Evolutionary conservation across 345 rosid species (phyloP).

Genomic region (Xanthoceras sorbifolium): DNA sequence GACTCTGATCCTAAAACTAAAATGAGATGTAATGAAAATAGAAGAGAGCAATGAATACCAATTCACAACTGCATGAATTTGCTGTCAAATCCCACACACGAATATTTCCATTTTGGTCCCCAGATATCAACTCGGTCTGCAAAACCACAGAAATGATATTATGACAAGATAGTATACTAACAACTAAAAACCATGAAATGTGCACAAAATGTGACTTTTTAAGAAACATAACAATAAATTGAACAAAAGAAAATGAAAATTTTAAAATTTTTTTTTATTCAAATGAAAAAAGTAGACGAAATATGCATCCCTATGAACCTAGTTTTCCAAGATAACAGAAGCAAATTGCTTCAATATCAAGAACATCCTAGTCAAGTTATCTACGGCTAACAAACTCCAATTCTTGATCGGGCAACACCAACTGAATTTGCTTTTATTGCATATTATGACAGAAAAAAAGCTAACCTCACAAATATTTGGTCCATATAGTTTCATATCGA

Average conservation of each 20-base stretch:
- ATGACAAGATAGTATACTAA: slow-evolving; percentile 1
- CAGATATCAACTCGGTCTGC: slow-evolving; percentile 93
- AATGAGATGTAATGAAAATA: background rate
- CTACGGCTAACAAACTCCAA: background rate
- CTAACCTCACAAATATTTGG: background rate
- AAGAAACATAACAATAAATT: too few relatives aligned
- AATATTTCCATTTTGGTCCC: slow-evolving; percentile 95
- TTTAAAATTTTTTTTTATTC: background rate
- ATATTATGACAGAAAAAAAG: background rate
- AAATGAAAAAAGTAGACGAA: background rate
- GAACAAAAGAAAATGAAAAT: too few relatives aligned
- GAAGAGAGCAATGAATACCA: slow-evolving; percentile 48
- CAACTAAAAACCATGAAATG: slow-evolving; percentile 4
- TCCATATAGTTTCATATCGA: background rate
- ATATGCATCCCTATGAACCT: background rate
- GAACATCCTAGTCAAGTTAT: background rate
- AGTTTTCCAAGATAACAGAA: background rate
- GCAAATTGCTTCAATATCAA: too few relatives aligned
- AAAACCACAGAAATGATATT: slow-evolving; percentile 18
- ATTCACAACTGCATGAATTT: slow-evolving; percentile 90
- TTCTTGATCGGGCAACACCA: background rate
- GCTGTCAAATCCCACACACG: slow-evolving; percentile 99
- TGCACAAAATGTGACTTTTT: too few relatives aligned
- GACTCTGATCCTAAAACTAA: background rate
- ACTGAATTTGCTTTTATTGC: background rate